Evolutionary conservation across 2,329 filamentous ascomycete genomes (phyloP).

Genomic region (Calonectria ilicicola): DNA sequence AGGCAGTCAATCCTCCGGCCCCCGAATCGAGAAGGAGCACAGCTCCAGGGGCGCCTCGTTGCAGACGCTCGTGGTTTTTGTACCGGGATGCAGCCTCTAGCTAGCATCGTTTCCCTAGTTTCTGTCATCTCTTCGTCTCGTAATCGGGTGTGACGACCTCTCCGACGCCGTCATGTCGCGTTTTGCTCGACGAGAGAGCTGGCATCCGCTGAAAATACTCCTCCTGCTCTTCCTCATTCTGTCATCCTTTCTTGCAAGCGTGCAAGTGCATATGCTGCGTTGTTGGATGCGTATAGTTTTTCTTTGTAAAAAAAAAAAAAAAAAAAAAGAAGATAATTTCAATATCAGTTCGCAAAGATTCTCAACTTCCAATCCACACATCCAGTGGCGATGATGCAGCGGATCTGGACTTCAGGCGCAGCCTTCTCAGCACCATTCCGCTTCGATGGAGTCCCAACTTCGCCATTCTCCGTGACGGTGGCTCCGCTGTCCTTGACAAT

Average conservation of each 20-base stretch:
- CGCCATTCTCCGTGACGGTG: slow-evolving; percentile 32
- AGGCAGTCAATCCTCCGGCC: slow-evolving; percentile 13
- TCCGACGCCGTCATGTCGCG: slow-evolving; percentile 4
- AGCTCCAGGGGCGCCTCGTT: background rate
- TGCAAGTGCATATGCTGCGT: background rate
- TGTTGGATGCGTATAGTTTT: background rate
- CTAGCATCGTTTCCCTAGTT: background rate
- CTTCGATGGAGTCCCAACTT: slow-evolving; percentile 35
- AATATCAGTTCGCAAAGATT: slow-evolving; percentile 23
- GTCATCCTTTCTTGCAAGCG: background rate
- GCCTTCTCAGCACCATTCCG: slow-evolving; percentile 20
- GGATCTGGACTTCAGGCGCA: slow-evolving; percentile 19
- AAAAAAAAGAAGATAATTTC: no score
- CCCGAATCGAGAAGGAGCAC: background rate
- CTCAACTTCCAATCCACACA: slow-evolving; percentile 25
- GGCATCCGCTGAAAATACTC: background rate
- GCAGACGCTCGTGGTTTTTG: background rate
- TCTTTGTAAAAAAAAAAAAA: background rate
- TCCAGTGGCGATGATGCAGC: slow-evolving; percentile 26
- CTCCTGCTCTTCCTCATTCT: slow-evolving; percentile 9
- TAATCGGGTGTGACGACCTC: background rate
- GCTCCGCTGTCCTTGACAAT: slow-evolving; percentile 39
- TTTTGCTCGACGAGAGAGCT: slow-evolving; percentile 1
- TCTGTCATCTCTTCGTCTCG: background rate
- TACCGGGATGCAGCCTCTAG: slow-evolving; percentile 12